A percentile compares a stretch with the other conserved stretches of the same genome.
phyloP scores from a whole-genome alignment of 257 asterid species.

The Solanum etuberosum region DNA sequence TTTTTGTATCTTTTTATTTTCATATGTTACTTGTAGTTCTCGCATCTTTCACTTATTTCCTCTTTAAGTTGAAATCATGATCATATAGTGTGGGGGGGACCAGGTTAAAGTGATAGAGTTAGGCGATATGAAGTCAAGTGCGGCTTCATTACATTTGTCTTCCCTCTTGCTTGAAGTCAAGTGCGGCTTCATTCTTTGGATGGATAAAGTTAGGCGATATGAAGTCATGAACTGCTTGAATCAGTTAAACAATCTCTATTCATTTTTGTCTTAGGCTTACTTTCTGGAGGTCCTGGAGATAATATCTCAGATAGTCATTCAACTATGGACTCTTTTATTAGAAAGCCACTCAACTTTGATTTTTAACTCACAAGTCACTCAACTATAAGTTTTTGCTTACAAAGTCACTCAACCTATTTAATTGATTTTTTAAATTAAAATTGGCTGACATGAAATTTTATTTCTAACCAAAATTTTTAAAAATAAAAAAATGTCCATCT shows the following conservation, averaged over 20 bases:
- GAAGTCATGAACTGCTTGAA: not conserved
- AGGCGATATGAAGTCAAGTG: not conserved
- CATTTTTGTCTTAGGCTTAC: not conserved
- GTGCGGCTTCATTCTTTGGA: not conserved
- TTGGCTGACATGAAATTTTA: not conserved
- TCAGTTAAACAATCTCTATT: not conserved
- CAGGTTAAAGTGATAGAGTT: not conserved
- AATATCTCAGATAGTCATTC: too few species aligned
- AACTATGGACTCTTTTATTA: not conserved
- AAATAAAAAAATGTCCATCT: too few species aligned
- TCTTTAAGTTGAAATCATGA: not conserved
- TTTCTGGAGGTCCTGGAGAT: not conserved
- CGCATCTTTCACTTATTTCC: not conserved
- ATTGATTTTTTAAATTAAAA: not conserved
- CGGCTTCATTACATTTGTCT: not conserved
- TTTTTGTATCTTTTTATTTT: not conserved
- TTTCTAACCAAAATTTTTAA: not conserved
- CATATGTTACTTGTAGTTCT: not conserved
- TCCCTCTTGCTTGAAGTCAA: not conserved
- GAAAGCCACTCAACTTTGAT: not conserved
- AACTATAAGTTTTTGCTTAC: not conserved
- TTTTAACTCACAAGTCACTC: not conserved
- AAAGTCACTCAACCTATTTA: not conserved
- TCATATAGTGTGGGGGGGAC: not conserved
- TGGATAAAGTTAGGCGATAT: not conserved